A percentile compares a stretch with the other conserved stretches of the same genome.
phyloP scores from a whole-genome alignment of 83 land plant genomes.

The Thuja plicata region DNA sequence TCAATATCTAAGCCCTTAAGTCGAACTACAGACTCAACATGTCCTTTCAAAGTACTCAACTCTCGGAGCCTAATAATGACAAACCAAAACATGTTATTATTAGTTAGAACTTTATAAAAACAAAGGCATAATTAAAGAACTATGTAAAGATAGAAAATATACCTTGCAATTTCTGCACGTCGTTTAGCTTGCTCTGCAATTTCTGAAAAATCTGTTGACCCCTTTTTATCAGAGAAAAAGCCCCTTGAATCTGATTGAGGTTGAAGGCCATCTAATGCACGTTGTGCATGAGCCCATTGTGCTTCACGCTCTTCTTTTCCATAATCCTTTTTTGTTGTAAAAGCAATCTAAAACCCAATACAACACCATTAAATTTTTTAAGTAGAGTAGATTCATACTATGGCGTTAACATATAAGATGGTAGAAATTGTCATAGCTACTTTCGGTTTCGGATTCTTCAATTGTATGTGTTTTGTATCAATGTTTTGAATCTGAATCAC shows the following conservation, averaged over 20 bases:
- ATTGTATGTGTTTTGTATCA: too few relatives aligned
- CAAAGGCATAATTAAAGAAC: not conserved
- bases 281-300: slow-evolving; percentile 60
- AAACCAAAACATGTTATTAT: not conserved
- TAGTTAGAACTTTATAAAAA: not conserved
- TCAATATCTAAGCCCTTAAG: slow-evolving; percentile 61
- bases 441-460: too few relatives aligned
- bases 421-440: too few relatives aligned
- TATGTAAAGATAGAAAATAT: slow-evolving; percentile 5
- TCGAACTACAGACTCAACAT: slow-evolving; percentile 62
- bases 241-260: slow-evolving; percentile 9
- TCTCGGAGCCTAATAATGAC: slow-evolving; percentile 40
- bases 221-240: slow-evolving; percentile 32
- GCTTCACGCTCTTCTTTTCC: slow-evolving; percentile 46
- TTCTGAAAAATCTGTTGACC: slow-evolving; percentile 45
- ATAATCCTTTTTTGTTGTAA: slow-evolving; percentile 54
- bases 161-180: slow-evolving; percentile 81
- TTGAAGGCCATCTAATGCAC: slow-evolving; percentile 50
- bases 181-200: slow-evolving; percentile 76
- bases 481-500: too few relatives aligned
- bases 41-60: slow-evolving; percentile 56
- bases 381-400: not conserved
- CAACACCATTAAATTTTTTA: too few relatives aligned
- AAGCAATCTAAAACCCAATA: slow-evolving; percentile 32
- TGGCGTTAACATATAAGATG: not conserved